Conservation (phyloP, 208 protist species). For the Crithidia bombi region DNA sequence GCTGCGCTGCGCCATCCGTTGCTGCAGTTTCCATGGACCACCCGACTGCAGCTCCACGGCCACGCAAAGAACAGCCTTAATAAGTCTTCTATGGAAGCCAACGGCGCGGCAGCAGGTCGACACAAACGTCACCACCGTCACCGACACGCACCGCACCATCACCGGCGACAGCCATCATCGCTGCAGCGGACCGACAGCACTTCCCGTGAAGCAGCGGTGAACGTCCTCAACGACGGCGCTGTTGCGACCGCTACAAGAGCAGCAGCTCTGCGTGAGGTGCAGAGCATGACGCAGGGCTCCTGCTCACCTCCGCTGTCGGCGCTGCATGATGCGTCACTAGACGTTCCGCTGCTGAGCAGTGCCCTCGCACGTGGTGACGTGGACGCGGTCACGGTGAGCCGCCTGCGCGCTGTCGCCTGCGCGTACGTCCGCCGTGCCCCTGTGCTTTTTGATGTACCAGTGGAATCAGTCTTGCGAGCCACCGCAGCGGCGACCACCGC, state of each 20-base stretch:
- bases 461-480: not conserved
- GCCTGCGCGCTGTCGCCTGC: constrained; percentile 14
- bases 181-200: constrained; percentile 2
- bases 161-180: not conserved
- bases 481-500: not conserved
- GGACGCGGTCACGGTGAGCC: constrained; percentile 6
- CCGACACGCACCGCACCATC: not conserved
- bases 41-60: constrained; percentile 1
- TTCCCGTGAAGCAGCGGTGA: not conserved
- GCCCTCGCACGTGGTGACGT: constrained; percentile 21
- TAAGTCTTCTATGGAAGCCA: not conserved
- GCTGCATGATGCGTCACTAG: not conserved
- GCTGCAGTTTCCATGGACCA: constrained; percentile 15
- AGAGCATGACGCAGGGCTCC: too few species aligned
- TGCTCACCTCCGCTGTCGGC: not conserved
- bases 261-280: too few species aligned
- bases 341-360: constrained; percentile 12
- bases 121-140: constrained; percentile 7
- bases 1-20: constrained; percentile 10
- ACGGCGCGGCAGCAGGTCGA: not conserved
- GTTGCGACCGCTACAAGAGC: too few species aligned
- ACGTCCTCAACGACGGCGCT: too few species aligned
- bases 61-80: too few species aligned
- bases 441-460: constrained; percentile 8
- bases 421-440: constrained; percentile 10